These are phyloP conservation scores for Nakaseomyces glabratus DNA, from an alignment of 1,139 yeast genomes.

Conservation along the genomic window DNA sequence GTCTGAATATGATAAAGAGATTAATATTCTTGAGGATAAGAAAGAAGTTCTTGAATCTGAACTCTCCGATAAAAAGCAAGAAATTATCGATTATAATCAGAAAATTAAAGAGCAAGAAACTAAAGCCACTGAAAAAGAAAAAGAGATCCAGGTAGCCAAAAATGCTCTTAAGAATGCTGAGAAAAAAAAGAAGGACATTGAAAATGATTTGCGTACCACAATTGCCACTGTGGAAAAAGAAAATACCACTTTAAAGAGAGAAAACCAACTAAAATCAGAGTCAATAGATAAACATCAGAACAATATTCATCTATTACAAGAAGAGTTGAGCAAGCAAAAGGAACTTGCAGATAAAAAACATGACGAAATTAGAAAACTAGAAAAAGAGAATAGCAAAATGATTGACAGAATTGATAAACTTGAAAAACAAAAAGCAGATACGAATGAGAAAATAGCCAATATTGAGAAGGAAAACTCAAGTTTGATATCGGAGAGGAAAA, in stretches of 20 bases:
- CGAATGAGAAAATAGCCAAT: constrained; percentile 4
- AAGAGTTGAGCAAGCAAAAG: background rate
- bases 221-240: background rate
- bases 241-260: no score
- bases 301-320: no score
- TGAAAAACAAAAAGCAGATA: constrained; percentile 3
- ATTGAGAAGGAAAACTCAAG: background rate
- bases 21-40: constrained; percentile 13
- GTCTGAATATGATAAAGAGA: constrained; percentile 9
- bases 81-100: background rate
- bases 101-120: constrained; percentile 2
- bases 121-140: constrained; percentile 5
- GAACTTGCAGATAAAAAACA: background rate
- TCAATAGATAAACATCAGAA: no score
- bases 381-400: background rate
- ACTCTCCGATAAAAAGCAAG: background rate
- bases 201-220: background rate
- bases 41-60: constrained; percentile 9
- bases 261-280: no score
- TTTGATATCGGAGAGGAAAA: background rate
- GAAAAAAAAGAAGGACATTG: background rate
- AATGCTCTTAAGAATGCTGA: background rate
- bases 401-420: background rate
- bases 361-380: background rate
- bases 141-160: background rate